These are phyloP conservation scores for Tilletia caries DNA, from an alignment of 1,284 basidiomycete species.

Conservation along the genomic window DNA sequence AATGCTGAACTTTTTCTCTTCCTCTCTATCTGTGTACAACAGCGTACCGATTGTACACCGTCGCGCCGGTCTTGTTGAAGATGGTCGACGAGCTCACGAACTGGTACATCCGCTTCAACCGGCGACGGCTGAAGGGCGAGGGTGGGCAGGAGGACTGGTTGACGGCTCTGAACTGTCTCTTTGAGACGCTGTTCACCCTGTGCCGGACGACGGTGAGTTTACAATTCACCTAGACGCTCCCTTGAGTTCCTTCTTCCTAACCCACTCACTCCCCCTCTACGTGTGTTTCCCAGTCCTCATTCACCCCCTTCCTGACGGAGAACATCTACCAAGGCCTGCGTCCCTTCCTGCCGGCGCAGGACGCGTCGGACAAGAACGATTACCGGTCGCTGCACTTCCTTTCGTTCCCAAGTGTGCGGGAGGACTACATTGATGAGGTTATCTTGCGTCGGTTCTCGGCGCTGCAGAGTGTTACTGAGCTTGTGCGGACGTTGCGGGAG, in stretches of 20 bases:
- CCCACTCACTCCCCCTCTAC: neutral
- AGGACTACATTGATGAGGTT: slow-evolving; percentile 91
- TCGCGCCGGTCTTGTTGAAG: slow-evolving; percentile 87
- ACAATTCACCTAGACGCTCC: neutral
- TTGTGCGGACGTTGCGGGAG: slow-evolving; percentile 85
- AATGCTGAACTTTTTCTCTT: neutral
- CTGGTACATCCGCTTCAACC: slow-evolving; percentile 99
- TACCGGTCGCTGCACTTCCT: slow-evolving; percentile 93
- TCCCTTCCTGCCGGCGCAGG: slow-evolving; percentile 63
- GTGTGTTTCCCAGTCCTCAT: slow-evolving; percentile 75
- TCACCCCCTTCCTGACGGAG: slow-evolving; percentile 96
- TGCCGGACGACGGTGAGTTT: slow-evolving; percentile 70
- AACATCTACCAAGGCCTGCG: slow-evolving; percentile 90
- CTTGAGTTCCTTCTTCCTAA: neutral
- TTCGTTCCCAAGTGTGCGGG: slow-evolving; percentile 84
- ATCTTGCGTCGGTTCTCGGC: slow-evolving; percentile 93
- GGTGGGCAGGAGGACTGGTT: slow-evolving; percentile 84
- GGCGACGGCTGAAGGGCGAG: slow-evolving; percentile 90
- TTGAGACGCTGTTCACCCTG: slow-evolving; percentile 90
- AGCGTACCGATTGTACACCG: slow-evolving; percentile 94
- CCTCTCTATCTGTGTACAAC: neutral
- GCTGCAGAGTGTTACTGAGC: slow-evolving; percentile 90
- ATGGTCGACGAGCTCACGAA: slow-evolving; percentile 96
- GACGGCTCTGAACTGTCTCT: slow-evolving; percentile 87
- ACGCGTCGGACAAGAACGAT: slow-evolving; percentile 64